These are phyloP conservation scores for Cryomyces antarcticus DNA, from an alignment of 495 filamentous ascomycete genomes.

Conservation along the genomic window DNA sequence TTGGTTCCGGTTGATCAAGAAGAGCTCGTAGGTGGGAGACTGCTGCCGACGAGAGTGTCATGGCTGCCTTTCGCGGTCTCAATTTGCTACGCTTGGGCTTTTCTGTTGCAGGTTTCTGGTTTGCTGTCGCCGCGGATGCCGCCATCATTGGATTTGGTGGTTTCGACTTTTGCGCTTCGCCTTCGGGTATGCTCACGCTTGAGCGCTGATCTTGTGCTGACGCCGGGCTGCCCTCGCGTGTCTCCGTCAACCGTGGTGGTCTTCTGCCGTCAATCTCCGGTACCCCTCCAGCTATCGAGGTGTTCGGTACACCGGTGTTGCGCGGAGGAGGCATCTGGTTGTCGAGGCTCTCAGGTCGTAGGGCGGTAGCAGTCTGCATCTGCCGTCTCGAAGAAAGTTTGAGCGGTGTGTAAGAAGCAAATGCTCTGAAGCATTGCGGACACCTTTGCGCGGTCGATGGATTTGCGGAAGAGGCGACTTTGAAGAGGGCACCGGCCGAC, in stretches of 20 bases:
- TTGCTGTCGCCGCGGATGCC: constrained; percentile 14
- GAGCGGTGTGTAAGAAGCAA: too few relatives aligned
- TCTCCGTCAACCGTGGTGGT: constrained; percentile 22
- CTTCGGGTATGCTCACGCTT: constrained; percentile 30
- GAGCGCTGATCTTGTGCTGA: constrained; percentile 5
- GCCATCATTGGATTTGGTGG: constrained; percentile 11
- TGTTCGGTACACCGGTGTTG: constrained; percentile 42
- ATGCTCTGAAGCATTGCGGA: too few relatives aligned
- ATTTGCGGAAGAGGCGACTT: too few relatives aligned
- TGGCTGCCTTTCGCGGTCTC: constrained; percentile 72
- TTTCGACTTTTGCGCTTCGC: constrained; percentile 43
- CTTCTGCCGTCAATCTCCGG: constrained; percentile 33
- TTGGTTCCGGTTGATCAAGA: constrained; percentile 63
- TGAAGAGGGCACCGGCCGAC: too few relatives aligned
- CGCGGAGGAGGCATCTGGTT: constrained; percentile 43
- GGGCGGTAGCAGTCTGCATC: constrained; percentile 50
- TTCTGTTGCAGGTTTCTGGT: constrained; percentile 3
- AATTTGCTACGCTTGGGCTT: constrained; percentile 33
- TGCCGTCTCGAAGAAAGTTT: too few relatives aligned
- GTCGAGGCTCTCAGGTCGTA: constrained; percentile 52
- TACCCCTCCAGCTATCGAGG: constrained; percentile 40
- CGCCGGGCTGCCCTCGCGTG: constrained; percentile 9
- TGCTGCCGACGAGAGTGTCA: constrained; percentile 63
- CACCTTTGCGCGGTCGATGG: too few relatives aligned
- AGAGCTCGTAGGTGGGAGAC: constrained; percentile 54